Conservation (phyloP, 2,329 filamentous ascomycete species). For the Exophiala sp. region DNA sequence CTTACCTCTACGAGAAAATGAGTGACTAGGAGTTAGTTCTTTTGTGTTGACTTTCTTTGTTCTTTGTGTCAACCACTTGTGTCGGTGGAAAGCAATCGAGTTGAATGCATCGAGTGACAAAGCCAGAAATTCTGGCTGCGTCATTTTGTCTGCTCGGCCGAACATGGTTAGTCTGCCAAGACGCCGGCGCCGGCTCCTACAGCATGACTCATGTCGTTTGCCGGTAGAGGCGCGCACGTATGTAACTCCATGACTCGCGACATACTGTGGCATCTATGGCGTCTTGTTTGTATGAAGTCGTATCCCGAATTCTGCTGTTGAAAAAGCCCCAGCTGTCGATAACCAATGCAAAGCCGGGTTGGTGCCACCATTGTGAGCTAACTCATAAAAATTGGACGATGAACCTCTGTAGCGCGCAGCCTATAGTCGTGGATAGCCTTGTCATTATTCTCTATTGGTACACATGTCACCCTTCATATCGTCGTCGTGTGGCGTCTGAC, state of each 20-base stretch:
- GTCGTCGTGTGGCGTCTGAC: slow-evolving; percentile 12
- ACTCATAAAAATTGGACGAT: no score
- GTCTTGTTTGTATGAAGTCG: no score
- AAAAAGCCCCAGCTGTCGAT: no score
- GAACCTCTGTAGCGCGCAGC: no score
- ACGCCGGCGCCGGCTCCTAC: background rate
- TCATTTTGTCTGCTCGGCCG: slow-evolving; percentile 13
- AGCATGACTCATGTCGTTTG: background rate
- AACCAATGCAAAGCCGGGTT: no score
- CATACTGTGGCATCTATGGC: no score
- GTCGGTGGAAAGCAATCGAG: background rate
- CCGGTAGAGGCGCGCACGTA: background rate
- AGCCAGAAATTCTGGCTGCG: slow-evolving; percentile 5
- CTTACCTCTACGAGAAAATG: slow-evolving; percentile 14
- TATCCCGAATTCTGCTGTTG: no score
- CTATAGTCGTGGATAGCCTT: no score
- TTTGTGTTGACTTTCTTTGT: slow-evolving; percentile 2
- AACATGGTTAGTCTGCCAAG: background rate
- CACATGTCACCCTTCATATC: slow-evolving; percentile 11
- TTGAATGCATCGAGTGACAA: background rate
- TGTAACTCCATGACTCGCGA: background rate
- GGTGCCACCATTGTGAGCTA: no score
- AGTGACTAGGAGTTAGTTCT: slow-evolving; percentile 18
- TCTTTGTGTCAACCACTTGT: slow-evolving; percentile 17
- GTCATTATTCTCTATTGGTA: no score